Conservation (phyloP, 2,329 filamentous ascomycete genomes). For the Penicillium sp. region DNA sequence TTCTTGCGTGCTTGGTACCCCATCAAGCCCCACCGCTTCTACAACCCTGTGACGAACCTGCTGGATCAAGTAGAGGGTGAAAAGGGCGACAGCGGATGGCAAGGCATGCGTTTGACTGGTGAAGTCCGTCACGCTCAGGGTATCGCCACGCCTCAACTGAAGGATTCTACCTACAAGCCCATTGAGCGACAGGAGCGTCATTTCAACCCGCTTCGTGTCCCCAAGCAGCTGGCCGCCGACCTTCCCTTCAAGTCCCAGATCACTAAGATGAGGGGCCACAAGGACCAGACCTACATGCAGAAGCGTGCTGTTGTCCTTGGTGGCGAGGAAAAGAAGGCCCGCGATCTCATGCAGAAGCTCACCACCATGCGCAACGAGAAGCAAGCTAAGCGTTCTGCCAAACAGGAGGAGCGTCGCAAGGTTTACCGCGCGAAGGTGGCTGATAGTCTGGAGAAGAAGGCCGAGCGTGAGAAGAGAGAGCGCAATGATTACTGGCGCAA, state of each 20-base stretch:
- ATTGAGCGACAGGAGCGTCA: constrained; percentile 63
- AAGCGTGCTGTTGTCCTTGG: constrained; percentile 88
- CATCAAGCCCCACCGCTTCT: constrained; percentile 91
- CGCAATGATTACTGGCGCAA: constrained; percentile 88
- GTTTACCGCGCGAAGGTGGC: constrained; percentile 81
- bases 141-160: constrained; percentile 74
- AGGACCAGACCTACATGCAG: constrained; percentile 83
- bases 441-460: constrained; percentile 81
- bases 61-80: constrained; percentile 57
- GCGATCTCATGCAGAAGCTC: constrained; percentile 89
- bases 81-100: constrained; percentile 60
- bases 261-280: constrained; percentile 75
- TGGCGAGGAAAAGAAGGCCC: constrained; percentile 84
- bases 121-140: constrained; percentile 78
- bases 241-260: constrained; percentile 94
- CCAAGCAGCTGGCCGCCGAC: constrained; percentile 63
- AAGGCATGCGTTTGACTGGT: constrained; percentile 90
- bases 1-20: constrained; percentile 97
- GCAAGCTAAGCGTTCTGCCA: constrained; percentile 74
- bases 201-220: constrained; percentile 67
- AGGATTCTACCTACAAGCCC: constrained; percentile 80
- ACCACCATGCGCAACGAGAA: constrained; percentile 90
- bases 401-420: constrained; percentile 84
- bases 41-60: constrained; percentile 93
- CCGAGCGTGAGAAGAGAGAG: constrained; percentile 84